Evolutionary conservation across 495 filamentous ascomycete species (phyloP), one percentile per base, ranked within the genome.

Genomic region (Penicillium pulvis): DNA sequence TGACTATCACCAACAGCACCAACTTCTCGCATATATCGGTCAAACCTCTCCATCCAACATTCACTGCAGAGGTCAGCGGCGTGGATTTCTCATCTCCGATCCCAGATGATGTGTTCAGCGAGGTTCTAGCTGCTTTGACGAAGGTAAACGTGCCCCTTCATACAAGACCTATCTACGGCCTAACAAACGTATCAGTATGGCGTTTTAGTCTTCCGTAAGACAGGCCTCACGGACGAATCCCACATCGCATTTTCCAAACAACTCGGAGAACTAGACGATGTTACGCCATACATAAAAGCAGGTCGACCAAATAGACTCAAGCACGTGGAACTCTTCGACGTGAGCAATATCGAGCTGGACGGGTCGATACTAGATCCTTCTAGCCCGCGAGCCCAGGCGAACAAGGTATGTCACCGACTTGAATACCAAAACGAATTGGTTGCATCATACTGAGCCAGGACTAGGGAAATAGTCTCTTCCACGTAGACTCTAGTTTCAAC

Each of bases 401-500:
- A 76, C 48, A 65, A 62, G 49, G 58, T 56, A 58, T 35, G 20
- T 23, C 20, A 23, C 1, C 20, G 20, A 23, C 20, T 23, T 23
- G 20, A 23, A 23, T 1, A 23, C 20, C 20, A 23, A 2, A 23
- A 23, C 20, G 20, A 23, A 23, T 23, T 23, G 20, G 20, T 23
- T 23, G 20, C 20, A 23, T 23, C 20, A 23, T 23, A 23, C 20
- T 3, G 17, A 20, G 20, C 8, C 24, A 46, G 1, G 44, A 2
- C 14, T 30, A 76, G 58, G 82, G 82, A 44, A 87, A 87, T 60
- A 71, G 67, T 6, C 71, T 85, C n/a, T 87, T 81, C 65, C 85
- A 87, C 60, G 79, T 78, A 5, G 85, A 86, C 65, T 81, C 76
- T n/a, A 74, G 72, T 12, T 87, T 84, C 69, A 86, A 87, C 62